Evolutionary conservation across 2,329 filamentous ascomycete genomes (phyloP).

Genomic region (Venturia oleaginea): DNA sequence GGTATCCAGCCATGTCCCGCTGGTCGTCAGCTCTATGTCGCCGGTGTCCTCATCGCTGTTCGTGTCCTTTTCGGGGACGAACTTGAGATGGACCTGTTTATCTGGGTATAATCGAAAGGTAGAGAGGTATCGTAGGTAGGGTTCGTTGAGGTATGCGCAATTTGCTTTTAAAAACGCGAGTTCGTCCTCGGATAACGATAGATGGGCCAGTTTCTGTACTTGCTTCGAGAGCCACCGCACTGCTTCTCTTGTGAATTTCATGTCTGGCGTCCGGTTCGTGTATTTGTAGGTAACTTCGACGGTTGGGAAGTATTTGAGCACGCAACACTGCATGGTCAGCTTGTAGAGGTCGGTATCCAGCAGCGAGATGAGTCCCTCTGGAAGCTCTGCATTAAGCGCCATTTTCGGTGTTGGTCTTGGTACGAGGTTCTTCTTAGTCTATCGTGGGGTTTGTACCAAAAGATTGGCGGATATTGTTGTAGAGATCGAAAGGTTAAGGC

Average conservation of each 20-base stretch:
- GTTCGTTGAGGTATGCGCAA: slow-evolving; percentile 69
- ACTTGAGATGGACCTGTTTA: slow-evolving; percentile 67
- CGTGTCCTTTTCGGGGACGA: slow-evolving; percentile 47
- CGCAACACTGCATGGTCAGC: slow-evolving; percentile 87
- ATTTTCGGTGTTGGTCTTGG: not conserved
- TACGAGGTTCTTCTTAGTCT: no score
- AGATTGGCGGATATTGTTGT: not conserved
- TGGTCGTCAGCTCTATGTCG: slow-evolving; percentile 66
- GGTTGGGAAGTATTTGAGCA: slow-evolving; percentile 83
- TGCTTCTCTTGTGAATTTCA: slow-evolving; percentile 76
- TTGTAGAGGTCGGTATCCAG: slow-evolving; percentile 71
- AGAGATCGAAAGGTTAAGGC: not conserved
- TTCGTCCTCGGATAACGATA: slow-evolving; percentile 72
- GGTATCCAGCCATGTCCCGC: slow-evolving; percentile 83
- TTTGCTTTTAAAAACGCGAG: slow-evolving; percentile 65
- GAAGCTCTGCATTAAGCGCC: slow-evolving; percentile 7
- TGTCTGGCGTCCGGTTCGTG: slow-evolving; percentile 89
- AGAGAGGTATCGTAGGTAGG: slow-evolving; percentile 74
- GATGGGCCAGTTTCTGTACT: slow-evolving; percentile 73
- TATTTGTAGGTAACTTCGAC: slow-evolving; percentile 80
- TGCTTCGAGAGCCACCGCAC: slow-evolving; percentile 81
- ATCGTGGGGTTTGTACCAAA: no score
- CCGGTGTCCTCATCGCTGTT: slow-evolving; percentile 60
- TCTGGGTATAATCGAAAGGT: slow-evolving; percentile 73
- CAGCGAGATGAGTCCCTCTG: slow-evolving; percentile 34